Evolutionary conservation across 345 rosid genomes (phyloP).

Genomic region (Citrus sp.): DNA sequence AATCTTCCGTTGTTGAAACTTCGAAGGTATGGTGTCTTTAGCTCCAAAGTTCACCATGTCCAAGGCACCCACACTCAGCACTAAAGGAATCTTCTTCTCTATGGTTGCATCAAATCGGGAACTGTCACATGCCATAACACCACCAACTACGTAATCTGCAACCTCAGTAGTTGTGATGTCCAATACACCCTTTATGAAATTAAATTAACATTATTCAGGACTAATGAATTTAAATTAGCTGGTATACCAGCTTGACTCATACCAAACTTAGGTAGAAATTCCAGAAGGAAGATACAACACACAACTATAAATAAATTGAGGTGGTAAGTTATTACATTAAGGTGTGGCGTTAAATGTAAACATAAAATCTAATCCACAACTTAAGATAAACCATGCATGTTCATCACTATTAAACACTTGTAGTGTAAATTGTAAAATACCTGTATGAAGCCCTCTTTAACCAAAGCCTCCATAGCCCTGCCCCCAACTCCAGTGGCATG

Average conservation of each 20-base stretch:
- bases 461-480: conserved; percentile 88
- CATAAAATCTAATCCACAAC: background rate
- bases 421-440: conserved; percentile 29
- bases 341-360: background rate
- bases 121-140: conserved; percentile 90
- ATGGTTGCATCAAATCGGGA: conserved; percentile 74
- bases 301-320: background rate
- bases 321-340: background rate
- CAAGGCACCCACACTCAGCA: conserved; percentile 85
- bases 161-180: conserved; percentile 93
- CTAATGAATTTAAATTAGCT: background rate
- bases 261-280: background rate
- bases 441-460: conserved; percentile 77
- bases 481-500: conserved; percentile 98
- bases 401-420: background rate
- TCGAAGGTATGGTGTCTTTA: conserved; percentile 66
- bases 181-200: conserved; percentile 59
- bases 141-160: conserved; percentile 89
- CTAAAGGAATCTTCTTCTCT: conserved; percentile 81
- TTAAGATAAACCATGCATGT: background rate
- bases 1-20: conserved; percentile 62
- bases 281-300: background rate
- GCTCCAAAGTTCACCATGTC: conserved; percentile 96
- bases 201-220: background rate
- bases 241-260: background rate